Conservation (phyloP, 257 asterid genomes). For the Ehretia macrophylla region DNA sequence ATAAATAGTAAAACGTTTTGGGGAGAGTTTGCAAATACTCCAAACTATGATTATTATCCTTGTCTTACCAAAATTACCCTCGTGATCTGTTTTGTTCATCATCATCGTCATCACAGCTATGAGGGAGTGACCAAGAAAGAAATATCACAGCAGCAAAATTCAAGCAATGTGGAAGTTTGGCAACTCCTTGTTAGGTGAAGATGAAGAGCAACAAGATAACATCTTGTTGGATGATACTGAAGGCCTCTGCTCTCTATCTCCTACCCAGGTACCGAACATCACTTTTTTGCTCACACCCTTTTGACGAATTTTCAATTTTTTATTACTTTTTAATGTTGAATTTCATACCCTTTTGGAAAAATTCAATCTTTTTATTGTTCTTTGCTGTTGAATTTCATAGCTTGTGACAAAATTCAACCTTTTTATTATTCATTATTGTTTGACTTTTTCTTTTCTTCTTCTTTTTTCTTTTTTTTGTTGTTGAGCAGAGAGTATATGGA, state of each 20-base stretch:
- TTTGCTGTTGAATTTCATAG: conserved; percentile 1
- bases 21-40: not conserved
- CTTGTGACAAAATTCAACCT: conserved; percentile 11
- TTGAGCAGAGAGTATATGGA: conserved; percentile 79
- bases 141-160: not conserved
- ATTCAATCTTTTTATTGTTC: conserved; percentile 5
- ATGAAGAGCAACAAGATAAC: conserved; percentile 61
- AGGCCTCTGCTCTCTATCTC: conserved; percentile 72
- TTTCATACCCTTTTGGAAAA: not conserved
- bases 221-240: conserved; percentile 59
- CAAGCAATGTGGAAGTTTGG: conserved; percentile 55
- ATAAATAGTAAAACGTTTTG: not conserved
- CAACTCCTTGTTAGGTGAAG: conserved; percentile 34
- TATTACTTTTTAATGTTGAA: not conserved
- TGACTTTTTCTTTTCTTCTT: too few species aligned
- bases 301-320: conserved; percentile 5
- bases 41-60: not conserved
- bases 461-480: too few species aligned
- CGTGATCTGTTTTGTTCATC: not conserved
- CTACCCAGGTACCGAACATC: conserved; percentile 52
- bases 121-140: not conserved
- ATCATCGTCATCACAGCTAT: not conserved
- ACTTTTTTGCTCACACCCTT: not conserved
- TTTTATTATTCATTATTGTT: not conserved
- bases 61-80: not conserved